A percentile compares a stretch with the other conserved stretches of the same genome.
Conservation (phyloP, 1,284 basidiomycete species). For the Sanghuangporus weigelae region DNA sequence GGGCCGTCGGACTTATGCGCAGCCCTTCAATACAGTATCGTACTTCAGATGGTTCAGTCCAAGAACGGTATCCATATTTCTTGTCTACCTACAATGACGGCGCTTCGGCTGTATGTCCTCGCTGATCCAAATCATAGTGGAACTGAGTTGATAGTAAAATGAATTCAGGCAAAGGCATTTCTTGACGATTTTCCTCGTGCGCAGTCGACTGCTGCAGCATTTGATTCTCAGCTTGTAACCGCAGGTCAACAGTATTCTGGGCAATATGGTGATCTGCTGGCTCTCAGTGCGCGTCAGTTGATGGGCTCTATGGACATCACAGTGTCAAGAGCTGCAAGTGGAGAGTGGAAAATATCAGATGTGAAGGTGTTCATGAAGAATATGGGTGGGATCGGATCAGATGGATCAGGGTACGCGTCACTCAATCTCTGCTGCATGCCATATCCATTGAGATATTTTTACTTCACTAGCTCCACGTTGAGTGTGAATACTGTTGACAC, state of each 20-base stretch:
- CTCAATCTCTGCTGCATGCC: background rate
- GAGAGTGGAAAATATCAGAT: slow-evolving; percentile 24
- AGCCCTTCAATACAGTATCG: slow-evolving; percentile 34
- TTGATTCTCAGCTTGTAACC: slow-evolving; percentile 26
- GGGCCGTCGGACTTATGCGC: slow-evolving; percentile 38
- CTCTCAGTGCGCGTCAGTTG: slow-evolving; percentile 34
- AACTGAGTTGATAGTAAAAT: background rate
- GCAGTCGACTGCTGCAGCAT: slow-evolving; percentile 24
- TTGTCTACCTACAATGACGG: slow-evolving; percentile 24
- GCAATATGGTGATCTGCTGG: slow-evolving; percentile 35
- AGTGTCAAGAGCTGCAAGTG: slow-evolving; percentile 24
- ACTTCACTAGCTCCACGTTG: background rate
- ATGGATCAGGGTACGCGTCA: background rate
- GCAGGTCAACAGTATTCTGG: slow-evolving; percentile 21
- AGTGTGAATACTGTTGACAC: slow-evolving; percentile 44
- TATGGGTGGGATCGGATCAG: slow-evolving; percentile 2
- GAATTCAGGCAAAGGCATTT: slow-evolving; percentile 33
- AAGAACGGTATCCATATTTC: slow-evolving; percentile 30
- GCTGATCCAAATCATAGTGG: background rate
- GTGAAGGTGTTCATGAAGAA: slow-evolving; percentile 19
- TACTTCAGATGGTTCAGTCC: slow-evolving; percentile 18
- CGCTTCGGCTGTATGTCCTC: background rate
- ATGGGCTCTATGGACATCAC: slow-evolving; percentile 37
- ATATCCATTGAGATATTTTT: background rate
- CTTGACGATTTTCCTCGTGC: slow-evolving; percentile 34